These are phyloP conservation scores for Obelidium mucronatum DNA, from an alignment of 192 early-diverging fungal species.

Conservation along the genomic window DNA sequence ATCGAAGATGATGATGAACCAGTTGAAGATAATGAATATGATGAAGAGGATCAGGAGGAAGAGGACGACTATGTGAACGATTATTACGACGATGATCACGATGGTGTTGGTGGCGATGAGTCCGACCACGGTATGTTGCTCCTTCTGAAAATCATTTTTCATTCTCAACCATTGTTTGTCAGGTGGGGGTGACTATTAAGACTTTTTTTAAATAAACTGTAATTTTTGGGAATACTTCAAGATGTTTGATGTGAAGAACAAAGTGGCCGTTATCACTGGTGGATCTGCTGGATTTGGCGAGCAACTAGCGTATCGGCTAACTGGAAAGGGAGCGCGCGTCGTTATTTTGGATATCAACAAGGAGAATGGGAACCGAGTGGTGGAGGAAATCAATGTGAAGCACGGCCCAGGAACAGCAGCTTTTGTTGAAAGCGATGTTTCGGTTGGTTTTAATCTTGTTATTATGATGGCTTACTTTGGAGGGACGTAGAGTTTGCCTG, in stretches of 20 bases:
- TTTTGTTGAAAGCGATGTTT: slow-evolving; percentile 70
- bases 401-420: slow-evolving; percentile 48
- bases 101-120: slow-evolving; percentile 35
- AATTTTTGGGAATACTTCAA: neutral
- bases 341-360: slow-evolving; percentile 9
- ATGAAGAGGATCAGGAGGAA: slow-evolving; percentile 35
- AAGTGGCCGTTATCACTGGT: slow-evolving; percentile 37
- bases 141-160: too few species aligned
- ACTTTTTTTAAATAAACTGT: neutral
- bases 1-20: slow-evolving; percentile 32
- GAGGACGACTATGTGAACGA: slow-evolving; percentile 34
- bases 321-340: slow-evolving; percentile 21
- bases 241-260: neutral
- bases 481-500: slow-evolving; percentile 59
- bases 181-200: neutral
- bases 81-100: slow-evolving; percentile 38
- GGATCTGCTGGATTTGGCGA: slow-evolving; percentile 30
- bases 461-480: neutral
- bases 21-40: slow-evolving; percentile 26
- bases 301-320: slow-evolving; percentile 20
- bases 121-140: slow-evolving; percentile 27
- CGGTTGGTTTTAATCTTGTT: neutral
- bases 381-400: neutral
- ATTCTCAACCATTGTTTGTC: too few species aligned
- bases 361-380: slow-evolving; percentile 21